phyloP scores from a whole-genome alignment of 768 basidiomycete genomes.

The Rubroboletus satanas region DNA sequence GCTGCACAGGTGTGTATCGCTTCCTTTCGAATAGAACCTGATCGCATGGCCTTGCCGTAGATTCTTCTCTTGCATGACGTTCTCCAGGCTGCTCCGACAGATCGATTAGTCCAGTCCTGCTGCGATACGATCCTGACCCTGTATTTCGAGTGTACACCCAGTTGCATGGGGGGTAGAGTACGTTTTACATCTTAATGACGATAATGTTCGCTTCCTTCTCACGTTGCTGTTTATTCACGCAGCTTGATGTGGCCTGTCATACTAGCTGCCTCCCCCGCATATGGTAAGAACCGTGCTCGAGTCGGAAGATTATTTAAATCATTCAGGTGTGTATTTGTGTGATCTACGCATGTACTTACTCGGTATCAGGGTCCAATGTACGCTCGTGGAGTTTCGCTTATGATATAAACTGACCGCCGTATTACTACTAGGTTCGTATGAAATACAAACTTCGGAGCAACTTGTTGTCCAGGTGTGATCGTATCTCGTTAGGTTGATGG shows the following conservation, averaged over 20 bases:
- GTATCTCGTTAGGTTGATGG: constrained; percentile 18
- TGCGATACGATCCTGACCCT: constrained; percentile 27
- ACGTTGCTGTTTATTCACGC: constrained; percentile 9
- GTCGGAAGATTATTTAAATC: constrained; percentile 28
- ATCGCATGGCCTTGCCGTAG: constrained; percentile 22
- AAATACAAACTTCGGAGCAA: constrained; percentile 36
- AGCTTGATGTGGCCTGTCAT: constrained; percentile 33
- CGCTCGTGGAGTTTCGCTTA: constrained; percentile 10
- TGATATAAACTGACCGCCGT: constrained; percentile 10
- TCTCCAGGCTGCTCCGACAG: constrained; percentile 24
- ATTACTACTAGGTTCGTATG: constrained; percentile 33
- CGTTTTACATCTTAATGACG: constrained; percentile 19
- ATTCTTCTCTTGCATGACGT: constrained; percentile 35
- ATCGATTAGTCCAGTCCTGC: constrained; percentile 29
- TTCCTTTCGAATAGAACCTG: constrained; percentile 17
- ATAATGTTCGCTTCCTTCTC: constrained; percentile 1
- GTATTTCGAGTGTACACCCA: constrained; percentile 29
- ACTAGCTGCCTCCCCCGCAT: constrained; percentile 29
- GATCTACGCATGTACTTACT: constrained; percentile 8
- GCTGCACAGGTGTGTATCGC: constrained; percentile 32
- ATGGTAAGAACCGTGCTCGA: constrained; percentile 21
- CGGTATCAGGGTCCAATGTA: constrained; percentile 27
- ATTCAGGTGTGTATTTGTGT: constrained; percentile 25
- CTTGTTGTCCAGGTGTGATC: constrained; percentile 32
- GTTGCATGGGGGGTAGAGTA: constrained; percentile 32